These are phyloP conservation scores for Sugiyamaella qingdaonensis DNA, from an alignment of 805 yeast species.

Conservation along the genomic window DNA sequence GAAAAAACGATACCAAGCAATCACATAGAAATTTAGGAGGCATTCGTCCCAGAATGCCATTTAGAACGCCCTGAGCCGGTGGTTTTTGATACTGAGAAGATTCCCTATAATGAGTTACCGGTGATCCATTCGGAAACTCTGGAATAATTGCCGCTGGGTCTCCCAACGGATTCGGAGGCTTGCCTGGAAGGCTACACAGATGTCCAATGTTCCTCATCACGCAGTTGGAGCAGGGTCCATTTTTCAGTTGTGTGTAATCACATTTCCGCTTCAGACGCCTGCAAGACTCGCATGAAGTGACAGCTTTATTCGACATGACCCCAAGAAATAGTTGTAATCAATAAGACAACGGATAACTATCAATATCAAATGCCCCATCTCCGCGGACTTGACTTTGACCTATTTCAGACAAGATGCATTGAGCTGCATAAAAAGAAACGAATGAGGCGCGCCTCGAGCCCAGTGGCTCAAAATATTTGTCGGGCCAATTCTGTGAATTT, in stretches of 20 bases:
- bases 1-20: constrained; percentile 2
- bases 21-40: constrained; percentile 6
- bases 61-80: not conserved
- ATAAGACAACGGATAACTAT: not conserved
- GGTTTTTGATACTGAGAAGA: not conserved
- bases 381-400: constrained; percentile 4
- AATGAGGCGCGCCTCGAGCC: not conserved
- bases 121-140: not conserved
- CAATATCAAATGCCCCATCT: not conserved
- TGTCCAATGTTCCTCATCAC: constrained; percentile 11
- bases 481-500: not conserved
- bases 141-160: not conserved
- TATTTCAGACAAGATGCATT: not conserved
- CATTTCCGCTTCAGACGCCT: constrained; percentile 11
- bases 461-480: constrained; percentile 1
- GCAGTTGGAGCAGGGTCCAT: constrained; percentile 13
- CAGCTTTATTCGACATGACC: not conserved
- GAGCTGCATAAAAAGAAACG: not conserved
- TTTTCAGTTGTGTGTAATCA: constrained; percentile 3
- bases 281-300: constrained; percentile 11
- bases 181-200: constrained; percentile 5
- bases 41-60: not conserved
- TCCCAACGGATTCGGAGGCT: not conserved
- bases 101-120: too few species aligned
- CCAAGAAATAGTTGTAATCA: not conserved